Base-by-base conservation (phyloP, 257 asterid species). In the Coffea canephora region DNA sequence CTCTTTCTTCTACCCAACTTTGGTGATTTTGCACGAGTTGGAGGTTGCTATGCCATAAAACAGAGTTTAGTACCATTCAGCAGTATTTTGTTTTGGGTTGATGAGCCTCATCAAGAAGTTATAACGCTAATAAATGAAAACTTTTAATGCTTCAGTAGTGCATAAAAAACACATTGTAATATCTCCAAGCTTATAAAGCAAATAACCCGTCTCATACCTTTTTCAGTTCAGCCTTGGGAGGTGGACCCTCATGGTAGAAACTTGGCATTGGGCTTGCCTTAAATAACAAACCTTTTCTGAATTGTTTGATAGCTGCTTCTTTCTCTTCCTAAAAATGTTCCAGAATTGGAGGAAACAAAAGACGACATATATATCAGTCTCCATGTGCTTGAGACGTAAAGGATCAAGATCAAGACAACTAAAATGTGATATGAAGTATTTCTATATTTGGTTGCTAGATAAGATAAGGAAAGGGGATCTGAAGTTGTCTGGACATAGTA, bases 251-350 rank as follows among this genome's bases (percentile, higher is more conserved):
- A 25, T 91, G 91, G 87, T 94, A 94, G 88, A 94, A 94, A 90
- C 92, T 90, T 70, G 98, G 98, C 98, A 94, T 90, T 18, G 98
- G 98, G 85, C 81, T 89, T 75, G 98, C 98, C 88, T 92, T 94
- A 79, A 94, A 94, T 67, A 68, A 49, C 89, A 94, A 86, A 86
- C 88, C 89, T 83, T 86, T 94, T 79, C 97, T 84, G 73, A 92
- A 87, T 87, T 91, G 97, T 87, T 88, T 92, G 75, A 94, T 87
- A 81, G 96, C 93, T 62, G 90, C 89, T 79, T 91, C 92, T 57
- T 82, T 81, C 82, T 92, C 95, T 88, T 94, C 97, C 98, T 94
- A 85, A 78, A 76, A 71, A 75, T 54, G 85, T 78, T 64, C 69
- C 80, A 49, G 15, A 80, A 74, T 81, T 34, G 23, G 67, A 70